Conservation (phyloP, 2,329 filamentous ascomycete genomes). For the Talaromyces sp. region DNA sequence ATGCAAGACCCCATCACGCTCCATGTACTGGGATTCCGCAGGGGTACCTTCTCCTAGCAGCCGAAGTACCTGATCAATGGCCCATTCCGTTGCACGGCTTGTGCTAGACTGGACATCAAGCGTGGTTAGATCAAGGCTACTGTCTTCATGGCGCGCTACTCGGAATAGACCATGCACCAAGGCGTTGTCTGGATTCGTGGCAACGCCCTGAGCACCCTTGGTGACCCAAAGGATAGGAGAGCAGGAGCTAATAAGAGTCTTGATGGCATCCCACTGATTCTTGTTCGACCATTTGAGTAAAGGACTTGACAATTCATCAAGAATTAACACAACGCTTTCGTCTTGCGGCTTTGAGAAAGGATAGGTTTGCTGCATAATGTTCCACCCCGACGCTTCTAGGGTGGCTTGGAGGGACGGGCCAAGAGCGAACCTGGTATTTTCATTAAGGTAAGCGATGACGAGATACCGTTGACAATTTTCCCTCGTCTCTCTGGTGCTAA, state of each 20-base stretch:
- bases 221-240: neutral
- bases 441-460: neutral
- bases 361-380: neutral
- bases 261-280: neutral
- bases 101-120: neutral
- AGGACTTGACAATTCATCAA: neutral
- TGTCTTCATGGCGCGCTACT: neutral
- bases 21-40: neutral
- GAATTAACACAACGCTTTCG: neutral
- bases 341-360: neutral
- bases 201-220: neutral
- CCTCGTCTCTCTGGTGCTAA: neutral
- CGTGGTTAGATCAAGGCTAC: neutral
- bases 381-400: neutral
- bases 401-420: neutral
- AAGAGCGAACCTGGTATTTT: neutral
- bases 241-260: neutral
- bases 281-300: neutral
- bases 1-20: neutral
- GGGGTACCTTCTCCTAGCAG: neutral
- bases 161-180: neutral
- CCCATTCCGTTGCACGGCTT: neutral
- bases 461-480: neutral
- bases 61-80: neutral
- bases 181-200: neutral